Conservation (phyloP, 805 yeast genomes). For the Starmera amethionina region DNA sequence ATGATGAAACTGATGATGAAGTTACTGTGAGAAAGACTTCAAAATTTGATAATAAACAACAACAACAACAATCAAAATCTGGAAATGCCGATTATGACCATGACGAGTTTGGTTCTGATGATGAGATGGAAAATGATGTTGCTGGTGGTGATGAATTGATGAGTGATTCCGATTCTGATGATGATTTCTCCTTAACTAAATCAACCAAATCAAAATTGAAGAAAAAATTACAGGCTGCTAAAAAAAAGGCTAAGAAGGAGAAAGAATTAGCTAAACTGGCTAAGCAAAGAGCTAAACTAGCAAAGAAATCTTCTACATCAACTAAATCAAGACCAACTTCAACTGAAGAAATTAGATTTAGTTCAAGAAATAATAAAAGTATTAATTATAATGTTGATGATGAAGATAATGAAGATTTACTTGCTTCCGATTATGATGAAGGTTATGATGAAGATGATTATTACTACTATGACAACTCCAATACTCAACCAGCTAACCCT, state of each 20-base stretch:
- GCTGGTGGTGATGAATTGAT: too few species aligned
- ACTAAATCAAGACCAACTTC: slow-evolving; percentile 9
- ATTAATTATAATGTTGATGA: slow-evolving; percentile 72
- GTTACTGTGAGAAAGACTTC: slow-evolving; percentile 14
- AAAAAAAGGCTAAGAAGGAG: slow-evolving; percentile 12
- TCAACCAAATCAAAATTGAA: slow-evolving; percentile 8
- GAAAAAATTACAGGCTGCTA: slow-evolving; percentile 14
- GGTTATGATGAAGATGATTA: slow-evolving; percentile 10
- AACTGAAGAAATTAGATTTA: slow-evolving; percentile 55
- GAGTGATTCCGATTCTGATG: too few species aligned
- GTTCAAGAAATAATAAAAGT: slow-evolving; percentile 54
- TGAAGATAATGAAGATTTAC: slow-evolving; percentile 36
- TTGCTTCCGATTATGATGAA: slow-evolving; percentile 24
- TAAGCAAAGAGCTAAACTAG: too few species aligned
- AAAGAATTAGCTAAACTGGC: slow-evolving; percentile 1
- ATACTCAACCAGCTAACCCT: slow-evolving; percentile 11
- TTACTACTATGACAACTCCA: slow-evolving; percentile 15
- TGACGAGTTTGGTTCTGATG: slow-evolving; percentile 21
- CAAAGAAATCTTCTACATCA: slow-evolving; percentile 4
- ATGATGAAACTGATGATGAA: slow-evolving; percentile 16
- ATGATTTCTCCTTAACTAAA: slow-evolving; percentile 12
- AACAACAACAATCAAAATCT: too few species aligned
- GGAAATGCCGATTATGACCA: slow-evolving; percentile 1
- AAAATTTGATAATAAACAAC: too few species aligned
- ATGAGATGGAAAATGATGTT: slow-evolving; percentile 20